Conservation (phyloP, 306 rosid species). For the Senna tora region DNA sequence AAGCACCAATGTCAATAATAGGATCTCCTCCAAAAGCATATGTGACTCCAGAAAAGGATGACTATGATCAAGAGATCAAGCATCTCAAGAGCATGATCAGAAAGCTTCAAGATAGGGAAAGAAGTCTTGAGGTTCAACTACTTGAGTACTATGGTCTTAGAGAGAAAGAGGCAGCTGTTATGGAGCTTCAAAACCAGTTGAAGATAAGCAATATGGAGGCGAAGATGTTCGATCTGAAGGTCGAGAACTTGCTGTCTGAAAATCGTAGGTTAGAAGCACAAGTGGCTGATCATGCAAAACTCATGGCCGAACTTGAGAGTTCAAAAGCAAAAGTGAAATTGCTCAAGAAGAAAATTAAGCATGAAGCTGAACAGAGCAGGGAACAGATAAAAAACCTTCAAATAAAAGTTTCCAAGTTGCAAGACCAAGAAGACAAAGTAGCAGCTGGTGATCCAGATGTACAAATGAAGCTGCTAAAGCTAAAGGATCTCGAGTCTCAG, state of each 20-base stretch:
- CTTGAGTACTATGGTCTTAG: slow-evolving; percentile 82
- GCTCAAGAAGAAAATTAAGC: slow-evolving; percentile 59
- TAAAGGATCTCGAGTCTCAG: slow-evolving; percentile 58
- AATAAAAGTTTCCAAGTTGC: slow-evolving; percentile 60
- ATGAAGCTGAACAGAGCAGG: slow-evolving; percentile 65
- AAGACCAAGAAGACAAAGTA: slow-evolving; percentile 52
- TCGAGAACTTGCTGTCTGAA: slow-evolving; percentile 68
- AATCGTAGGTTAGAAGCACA: slow-evolving; percentile 64
- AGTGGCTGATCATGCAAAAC: slow-evolving; percentile 56
- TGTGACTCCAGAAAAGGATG: slow-evolving; percentile 49
- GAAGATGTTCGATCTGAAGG: slow-evolving; percentile 75
- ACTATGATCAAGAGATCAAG: slow-evolving; percentile 63
- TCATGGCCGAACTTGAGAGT: slow-evolving; percentile 67
- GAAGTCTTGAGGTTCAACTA: slow-evolving; percentile 69
- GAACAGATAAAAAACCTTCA: slow-evolving; percentile 60
- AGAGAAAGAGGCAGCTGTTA: slow-evolving; percentile 74
- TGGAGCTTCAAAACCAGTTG: slow-evolving; percentile 81
- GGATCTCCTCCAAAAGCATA: slow-evolving; percentile 49
- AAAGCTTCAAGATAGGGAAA: slow-evolving; percentile 77
- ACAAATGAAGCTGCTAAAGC: slow-evolving; percentile 54
- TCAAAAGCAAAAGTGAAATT: slow-evolving; percentile 54
- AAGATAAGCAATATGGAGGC: slow-evolving; percentile 73
- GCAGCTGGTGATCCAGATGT: slow-evolving; percentile 40
- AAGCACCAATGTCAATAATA: slow-evolving; percentile 39
- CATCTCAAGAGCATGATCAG: slow-evolving; percentile 61